Evolutionary conservation across 176 grass and related monocot species (phyloP).

Genomic region (Triticum timopheevii): DNA sequence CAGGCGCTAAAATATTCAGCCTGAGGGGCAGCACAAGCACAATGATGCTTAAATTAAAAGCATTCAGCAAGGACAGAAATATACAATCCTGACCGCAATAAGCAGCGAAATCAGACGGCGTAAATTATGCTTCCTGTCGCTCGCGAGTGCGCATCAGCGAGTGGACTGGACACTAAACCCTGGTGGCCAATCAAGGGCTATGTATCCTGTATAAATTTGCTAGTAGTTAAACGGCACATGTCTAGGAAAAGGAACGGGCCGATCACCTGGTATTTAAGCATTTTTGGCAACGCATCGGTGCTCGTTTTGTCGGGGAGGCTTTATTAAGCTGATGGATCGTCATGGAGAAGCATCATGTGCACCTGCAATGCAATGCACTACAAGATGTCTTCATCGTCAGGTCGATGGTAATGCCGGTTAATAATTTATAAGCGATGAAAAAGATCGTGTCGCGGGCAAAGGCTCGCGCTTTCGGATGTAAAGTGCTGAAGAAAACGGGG

Average conservation of each 20-base stretch:
- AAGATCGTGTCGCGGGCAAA: background rate
- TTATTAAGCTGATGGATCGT: background rate
- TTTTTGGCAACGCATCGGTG: background rate
- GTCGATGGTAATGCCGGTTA: constrained; percentile 1
- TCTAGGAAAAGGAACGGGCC: background rate
- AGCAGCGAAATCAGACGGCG: background rate
- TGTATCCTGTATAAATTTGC: background rate
- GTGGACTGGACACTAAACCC: constrained; percentile 21
- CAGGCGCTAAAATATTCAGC: background rate
- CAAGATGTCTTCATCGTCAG: background rate
- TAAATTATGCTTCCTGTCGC: constrained; percentile 36
- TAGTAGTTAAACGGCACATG: constrained; percentile 5
- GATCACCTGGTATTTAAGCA: constrained; percentile 1
- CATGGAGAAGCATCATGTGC: background rate
- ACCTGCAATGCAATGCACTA: background rate
- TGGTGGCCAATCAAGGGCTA: constrained; percentile 1
- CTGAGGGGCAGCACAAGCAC: background rate
- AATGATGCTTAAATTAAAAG: background rate
- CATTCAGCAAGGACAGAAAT: background rate
- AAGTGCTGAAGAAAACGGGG: background rate
- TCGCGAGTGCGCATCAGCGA: constrained; percentile 11
- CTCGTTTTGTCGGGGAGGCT: constrained; percentile 29
- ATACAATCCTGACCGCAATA: no score
- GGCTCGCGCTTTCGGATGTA: background rate
- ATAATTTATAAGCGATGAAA: background rate